phyloP scores from a whole-genome alignment of 495 filamentous ascomycete genomes.

The Penicillium riverlandense region DNA sequence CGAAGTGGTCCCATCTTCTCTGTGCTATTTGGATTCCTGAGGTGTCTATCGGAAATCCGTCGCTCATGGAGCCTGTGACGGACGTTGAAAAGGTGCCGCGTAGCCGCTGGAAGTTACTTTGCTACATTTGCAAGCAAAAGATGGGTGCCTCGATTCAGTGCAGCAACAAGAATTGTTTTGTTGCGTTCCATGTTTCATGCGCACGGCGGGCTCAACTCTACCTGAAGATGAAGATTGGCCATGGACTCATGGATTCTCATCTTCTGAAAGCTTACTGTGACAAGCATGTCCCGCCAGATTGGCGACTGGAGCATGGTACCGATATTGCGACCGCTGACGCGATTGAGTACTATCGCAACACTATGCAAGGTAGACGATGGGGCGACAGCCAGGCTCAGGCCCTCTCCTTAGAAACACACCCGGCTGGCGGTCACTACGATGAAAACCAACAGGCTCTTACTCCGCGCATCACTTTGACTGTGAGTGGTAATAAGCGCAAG shows the following conservation, averaged over 20 bases:
- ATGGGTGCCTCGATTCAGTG: conserved; percentile 99
- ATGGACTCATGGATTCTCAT: conserved; percentile 83
- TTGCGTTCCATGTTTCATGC: conserved; percentile 98
- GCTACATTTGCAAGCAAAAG: conserved; percentile 93
- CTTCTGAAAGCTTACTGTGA: conserved; percentile 93
- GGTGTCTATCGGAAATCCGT: conserved; percentile 88
- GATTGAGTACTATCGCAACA: conserved; percentile 75
- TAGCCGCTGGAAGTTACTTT: conserved; percentile 84
- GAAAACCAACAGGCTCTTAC: conserved; percentile 19
- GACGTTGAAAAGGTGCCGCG: conserved; percentile 96
- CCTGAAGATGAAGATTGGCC: conserved; percentile 91
- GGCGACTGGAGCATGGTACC: conserved; percentile 77
- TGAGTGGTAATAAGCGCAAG: conserved; percentile 72
- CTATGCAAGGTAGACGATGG: conserved; percentile 82
- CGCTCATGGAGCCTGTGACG: conserved; percentile 96
- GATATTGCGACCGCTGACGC: conserved; percentile 58
- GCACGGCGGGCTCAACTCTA: conserved; percentile 81
- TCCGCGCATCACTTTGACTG: conserved; percentile 49
- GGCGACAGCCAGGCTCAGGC: conserved; percentile 84
- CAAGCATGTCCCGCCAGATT: conserved; percentile 87
- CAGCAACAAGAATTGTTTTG: conserved; percentile 93
- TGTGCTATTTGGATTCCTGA: conserved; percentile 99
- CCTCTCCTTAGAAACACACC: conserved; percentile 64
- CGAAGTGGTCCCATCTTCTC: conserved; percentile 92
- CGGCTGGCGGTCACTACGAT: conserved; percentile 32